phyloP scores from a whole-genome alignment of 768 basidiomycete species.

The Mycena sanguinolenta region DNA sequence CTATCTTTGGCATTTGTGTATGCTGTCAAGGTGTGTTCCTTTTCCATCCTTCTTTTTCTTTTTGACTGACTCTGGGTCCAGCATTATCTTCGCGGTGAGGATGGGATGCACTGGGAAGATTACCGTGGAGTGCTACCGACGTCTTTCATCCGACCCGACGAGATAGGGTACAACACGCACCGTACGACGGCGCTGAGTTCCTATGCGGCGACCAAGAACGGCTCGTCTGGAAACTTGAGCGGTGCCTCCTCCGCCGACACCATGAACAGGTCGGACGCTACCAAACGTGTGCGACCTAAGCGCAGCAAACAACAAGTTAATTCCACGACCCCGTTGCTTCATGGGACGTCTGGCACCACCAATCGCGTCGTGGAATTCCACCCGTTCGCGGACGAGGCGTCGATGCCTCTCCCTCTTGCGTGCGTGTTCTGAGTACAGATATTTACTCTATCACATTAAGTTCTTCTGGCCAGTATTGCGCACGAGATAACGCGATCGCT shows the following conservation, averaged over 20 bases:
- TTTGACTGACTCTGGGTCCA: neutral
- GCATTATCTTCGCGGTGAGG: constrained; percentile 89
- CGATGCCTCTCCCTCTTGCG: constrained; percentile 87
- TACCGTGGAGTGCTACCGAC: constrained; percentile 75
- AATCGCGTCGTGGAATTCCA: constrained; percentile 74
- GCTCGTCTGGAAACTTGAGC: constrained; percentile 42
- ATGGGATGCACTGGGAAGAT: constrained; percentile 79
- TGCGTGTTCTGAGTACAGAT: constrained; percentile 51
- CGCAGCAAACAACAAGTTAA: constrained; percentile 72
- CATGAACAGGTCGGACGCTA: constrained; percentile 59
- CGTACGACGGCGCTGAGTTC: constrained; percentile 48
- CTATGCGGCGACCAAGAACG: constrained; percentile 58
- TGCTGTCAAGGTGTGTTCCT: constrained; percentile 63
- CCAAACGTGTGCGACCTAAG: constrained; percentile 78
- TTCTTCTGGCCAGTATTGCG: constrained; percentile 68
- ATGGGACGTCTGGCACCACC: constrained; percentile 62
- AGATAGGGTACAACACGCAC: constrained; percentile 55
- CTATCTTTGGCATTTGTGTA: constrained; percentile 80
- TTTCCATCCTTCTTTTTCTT: constrained; percentile 21
- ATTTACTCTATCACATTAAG: constrained; percentile 5
- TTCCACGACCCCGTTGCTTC: constrained; percentile 74
- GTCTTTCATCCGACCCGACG: constrained; percentile 65
- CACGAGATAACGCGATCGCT: constrained; percentile 81
- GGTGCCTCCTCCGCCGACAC: constrained; percentile 53
- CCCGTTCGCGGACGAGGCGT: constrained; percentile 66